Base-by-base conservation (phyloP, 2,329 filamentous ascomycete genomes). In the Colletotrichum lupini region DNA sequence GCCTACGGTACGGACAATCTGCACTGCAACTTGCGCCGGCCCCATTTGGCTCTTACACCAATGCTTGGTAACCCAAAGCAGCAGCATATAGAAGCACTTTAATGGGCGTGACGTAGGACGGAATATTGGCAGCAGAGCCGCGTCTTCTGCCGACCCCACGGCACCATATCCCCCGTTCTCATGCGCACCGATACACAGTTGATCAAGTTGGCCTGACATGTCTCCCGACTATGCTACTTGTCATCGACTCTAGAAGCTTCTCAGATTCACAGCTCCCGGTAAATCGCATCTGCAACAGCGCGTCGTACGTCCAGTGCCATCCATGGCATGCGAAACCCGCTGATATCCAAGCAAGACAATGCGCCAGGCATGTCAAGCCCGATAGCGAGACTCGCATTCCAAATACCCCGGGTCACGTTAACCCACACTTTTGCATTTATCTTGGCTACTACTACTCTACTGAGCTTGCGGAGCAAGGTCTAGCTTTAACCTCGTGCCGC, bases 401-500 rank as follows among this genome's bases (percentile, higher is more conserved):
- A 74, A 61, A 74, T 67, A 42, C 60, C n/a, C 24, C 16, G 42
- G 12, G 56, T 28, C 30, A 53, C 14, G 22, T 53, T 5, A 67
- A 28, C 24, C 49, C 49, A 66, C 30, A n/a, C 42, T 30, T 60
- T 46, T 24, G 19, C 19, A 49, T 49, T 19, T 19, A 19, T 49
- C 42, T n/a, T 49, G 19, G 42, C 42, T 49, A 26, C 19, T 55
- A 4, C 22, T 22, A 30, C 11, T 12, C 2, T 30, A 55, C 9
- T 30, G 19, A 26, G 46, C 46, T 32, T 32, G 59, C 32, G 49
- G 42, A 59, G 64, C 24, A 63, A 42, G 57, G 63, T 67, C 68
- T 67, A 74, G 72, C 68, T 74, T 74, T 72, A 68, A 58, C 59
- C 58, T 74, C 30, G 58, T 73, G 72, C 72, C 69, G 53, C 65